A percentile compares a stretch with the other conserved stretches of the same genome.
Conservation (phyloP, 1,284 basidiomycete species). For the Ustilago xerochloae region DNA sequence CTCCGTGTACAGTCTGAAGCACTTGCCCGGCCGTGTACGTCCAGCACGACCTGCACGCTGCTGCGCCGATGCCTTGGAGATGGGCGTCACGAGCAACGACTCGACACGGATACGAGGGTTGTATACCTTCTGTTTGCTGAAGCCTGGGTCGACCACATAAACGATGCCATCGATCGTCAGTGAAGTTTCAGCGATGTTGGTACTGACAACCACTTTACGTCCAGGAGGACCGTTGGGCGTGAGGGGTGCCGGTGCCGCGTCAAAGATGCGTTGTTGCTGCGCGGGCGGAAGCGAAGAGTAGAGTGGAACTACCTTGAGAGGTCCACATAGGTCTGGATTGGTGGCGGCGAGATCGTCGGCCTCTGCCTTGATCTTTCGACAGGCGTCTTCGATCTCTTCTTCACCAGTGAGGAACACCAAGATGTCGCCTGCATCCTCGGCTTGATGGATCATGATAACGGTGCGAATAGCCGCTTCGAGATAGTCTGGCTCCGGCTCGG, state of each 20-base stretch:
- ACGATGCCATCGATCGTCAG: conserved; percentile 98
- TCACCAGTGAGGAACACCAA: conserved; percentile 96
- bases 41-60: conserved; percentile 97
- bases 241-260: conserved; percentile 78
- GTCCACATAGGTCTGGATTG: conserved; percentile 71
- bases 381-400: conserved; percentile 98
- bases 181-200: conserved; percentile 98
- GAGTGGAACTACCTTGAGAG: conserved; percentile 86
- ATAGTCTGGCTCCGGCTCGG: conserved; percentile 95
- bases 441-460: conserved; percentile 96
- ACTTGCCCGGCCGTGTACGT: conserved; percentile 94
- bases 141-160: conserved; percentile 97
- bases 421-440: conserved; percentile 92
- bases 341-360: conserved; percentile 60
- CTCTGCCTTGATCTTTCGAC: conserved; percentile 89
- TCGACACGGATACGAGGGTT: conserved; percentile 96
- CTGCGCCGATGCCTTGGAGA: conserved; percentile 95
- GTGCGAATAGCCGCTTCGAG: conserved; percentile 97
- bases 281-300: conserved; percentile 92
- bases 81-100: conserved; percentile 90
- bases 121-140: conserved; percentile 97
- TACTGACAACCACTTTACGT: conserved; percentile 92
- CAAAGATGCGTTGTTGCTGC: conserved; percentile 96
- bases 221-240: conserved; percentile 80
- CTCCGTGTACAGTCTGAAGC: conserved; percentile 96